phyloP scores from a whole-genome alignment of 345 rosid genomes.

The Kandelia obovata region DNA sequence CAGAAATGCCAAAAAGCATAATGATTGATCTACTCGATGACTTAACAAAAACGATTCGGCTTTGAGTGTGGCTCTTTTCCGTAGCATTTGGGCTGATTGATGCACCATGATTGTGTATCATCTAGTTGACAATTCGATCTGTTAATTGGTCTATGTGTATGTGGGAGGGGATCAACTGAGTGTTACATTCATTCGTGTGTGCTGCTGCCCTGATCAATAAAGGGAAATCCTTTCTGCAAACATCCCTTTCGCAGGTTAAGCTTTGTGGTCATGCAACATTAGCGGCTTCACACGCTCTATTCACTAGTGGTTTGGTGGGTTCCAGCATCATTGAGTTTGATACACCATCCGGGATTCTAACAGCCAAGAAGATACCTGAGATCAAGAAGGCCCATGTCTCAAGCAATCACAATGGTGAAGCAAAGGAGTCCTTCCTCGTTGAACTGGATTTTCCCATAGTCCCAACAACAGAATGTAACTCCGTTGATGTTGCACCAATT shows the following conservation, averaged over 20 bases:
- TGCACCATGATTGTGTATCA: too few relatives aligned
- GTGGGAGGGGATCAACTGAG: too few relatives aligned
- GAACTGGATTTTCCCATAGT: conserved; percentile 57
- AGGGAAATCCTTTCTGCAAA: conserved; percentile 26
- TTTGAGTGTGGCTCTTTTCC: too few relatives aligned
- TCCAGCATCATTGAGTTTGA: conserved; percentile 57
- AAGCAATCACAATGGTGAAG: conserved; percentile 29
- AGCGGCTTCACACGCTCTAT: conserved; percentile 70
- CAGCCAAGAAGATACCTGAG: conserved; percentile 51
- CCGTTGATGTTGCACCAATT: conserved; percentile 28
- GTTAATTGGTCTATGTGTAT: too few relatives aligned
- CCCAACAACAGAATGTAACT: conserved; percentile 33
- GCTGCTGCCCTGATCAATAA: conserved; percentile 32
- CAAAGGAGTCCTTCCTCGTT: conserved; percentile 31
- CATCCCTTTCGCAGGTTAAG: conserved; percentile 40
- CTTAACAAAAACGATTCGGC: too few relatives aligned
- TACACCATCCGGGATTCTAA: conserved; percentile 62
- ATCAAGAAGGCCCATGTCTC: conserved; percentile 11
- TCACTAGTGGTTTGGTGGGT: conserved; percentile 45
- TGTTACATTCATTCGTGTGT: conserved; percentile 22
- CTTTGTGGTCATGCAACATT: conserved; percentile 90
- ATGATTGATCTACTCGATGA: too few relatives aligned
- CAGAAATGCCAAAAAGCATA: too few relatives aligned
- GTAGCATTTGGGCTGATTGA: too few relatives aligned
- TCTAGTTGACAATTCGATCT: too few relatives aligned